phyloP scores from a whole-genome alignment of 371 early-diverging fungal genomes.

The Nosema bombycis region DNA sequence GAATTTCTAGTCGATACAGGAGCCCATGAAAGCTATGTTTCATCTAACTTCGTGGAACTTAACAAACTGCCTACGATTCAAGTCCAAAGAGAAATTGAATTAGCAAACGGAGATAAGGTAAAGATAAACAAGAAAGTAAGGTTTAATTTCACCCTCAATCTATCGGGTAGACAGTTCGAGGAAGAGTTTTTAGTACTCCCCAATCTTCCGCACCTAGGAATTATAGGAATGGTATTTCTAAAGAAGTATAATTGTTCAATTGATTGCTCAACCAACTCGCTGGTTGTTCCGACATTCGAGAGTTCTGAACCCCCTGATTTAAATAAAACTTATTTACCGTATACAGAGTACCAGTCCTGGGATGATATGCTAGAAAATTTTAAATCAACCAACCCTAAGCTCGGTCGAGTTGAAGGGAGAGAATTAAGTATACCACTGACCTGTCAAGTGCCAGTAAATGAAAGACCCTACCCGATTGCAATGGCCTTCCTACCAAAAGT shows the following conservation, averaged over 20 bases:
- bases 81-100: not conserved
- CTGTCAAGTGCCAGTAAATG: not conserved
- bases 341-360: too few relatives aligned
- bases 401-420: not conserved
- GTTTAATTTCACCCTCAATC: not conserved
- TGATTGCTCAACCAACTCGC: too few relatives aligned
- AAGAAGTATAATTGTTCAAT: not conserved
- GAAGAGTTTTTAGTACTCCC: not conserved
- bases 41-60: too few relatives aligned
- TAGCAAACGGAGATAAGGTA: not conserved
- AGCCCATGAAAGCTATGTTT: not conserved
- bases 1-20: not conserved
- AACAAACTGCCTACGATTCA: not conserved
- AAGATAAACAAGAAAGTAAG: not conserved
- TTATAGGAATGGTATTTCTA: not conserved
- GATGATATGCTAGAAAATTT: not conserved
- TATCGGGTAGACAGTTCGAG: not conserved
- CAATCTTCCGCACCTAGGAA: not conserved
- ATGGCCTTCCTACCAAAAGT: not conserved
- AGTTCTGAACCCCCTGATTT: too few relatives aligned
- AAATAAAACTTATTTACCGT: too few relatives aligned
- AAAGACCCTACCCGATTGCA: not conserved
- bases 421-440: not conserved
- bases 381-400: not conserved
- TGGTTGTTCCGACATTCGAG: too few relatives aligned